These are phyloP conservation scores for Fusarium fujikuroi DNA, from an alignment of 2,329 filamentous ascomycete genomes.

Conservation along the genomic window DNA sequence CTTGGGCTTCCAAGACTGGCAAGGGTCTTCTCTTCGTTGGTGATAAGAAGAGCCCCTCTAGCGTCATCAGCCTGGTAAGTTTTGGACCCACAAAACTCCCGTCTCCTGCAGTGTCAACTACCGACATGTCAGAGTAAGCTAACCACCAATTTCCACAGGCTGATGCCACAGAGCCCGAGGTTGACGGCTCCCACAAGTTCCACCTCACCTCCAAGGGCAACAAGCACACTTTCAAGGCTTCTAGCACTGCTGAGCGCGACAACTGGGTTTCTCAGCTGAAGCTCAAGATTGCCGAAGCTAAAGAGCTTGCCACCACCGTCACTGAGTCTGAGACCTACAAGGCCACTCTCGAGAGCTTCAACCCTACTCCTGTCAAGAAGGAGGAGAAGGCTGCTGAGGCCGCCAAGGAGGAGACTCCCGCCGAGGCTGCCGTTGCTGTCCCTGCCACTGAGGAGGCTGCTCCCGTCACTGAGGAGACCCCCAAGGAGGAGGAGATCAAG, in stretches of 20 bases:
- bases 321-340: slow-evolving; percentile 89
- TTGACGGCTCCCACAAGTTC: slow-evolving; percentile 84
- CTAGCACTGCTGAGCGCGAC: slow-evolving; percentile 80
- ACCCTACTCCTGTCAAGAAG: slow-evolving; percentile 60
- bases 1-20: slow-evolving; percentile 93
- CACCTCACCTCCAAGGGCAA: slow-evolving; percentile 84
- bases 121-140: slow-evolving; percentile 32
- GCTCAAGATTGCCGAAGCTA: slow-evolving; percentile 84
- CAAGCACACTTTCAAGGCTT: slow-evolving; percentile 94
- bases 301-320: slow-evolving; percentile 79
- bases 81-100: slow-evolving; percentile 27
- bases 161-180: slow-evolving; percentile 75
- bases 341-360: slow-evolving; percentile 78
- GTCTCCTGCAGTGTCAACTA: slow-evolving; percentile 20
- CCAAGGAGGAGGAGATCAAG: slow-evolving; percentile 50
- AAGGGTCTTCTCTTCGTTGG: slow-evolving; percentile 94
- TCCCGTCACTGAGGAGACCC: slow-evolving; percentile 48
- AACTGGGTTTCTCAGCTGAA: slow-evolving; percentile 91
- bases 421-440: slow-evolving; percentile 41
- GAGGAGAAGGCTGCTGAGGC: slow-evolving; percentile 54
- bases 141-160: slow-evolving; percentile 52
- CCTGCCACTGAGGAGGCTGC: slow-evolving; percentile 41
- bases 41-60: slow-evolving; percentile 83
- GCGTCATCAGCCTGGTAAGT: slow-evolving; percentile 86
- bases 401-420: slow-evolving; percentile 48